Base-by-base conservation (phyloP, 108 stramenopile species). In the Skeletonema potamos region DNA sequence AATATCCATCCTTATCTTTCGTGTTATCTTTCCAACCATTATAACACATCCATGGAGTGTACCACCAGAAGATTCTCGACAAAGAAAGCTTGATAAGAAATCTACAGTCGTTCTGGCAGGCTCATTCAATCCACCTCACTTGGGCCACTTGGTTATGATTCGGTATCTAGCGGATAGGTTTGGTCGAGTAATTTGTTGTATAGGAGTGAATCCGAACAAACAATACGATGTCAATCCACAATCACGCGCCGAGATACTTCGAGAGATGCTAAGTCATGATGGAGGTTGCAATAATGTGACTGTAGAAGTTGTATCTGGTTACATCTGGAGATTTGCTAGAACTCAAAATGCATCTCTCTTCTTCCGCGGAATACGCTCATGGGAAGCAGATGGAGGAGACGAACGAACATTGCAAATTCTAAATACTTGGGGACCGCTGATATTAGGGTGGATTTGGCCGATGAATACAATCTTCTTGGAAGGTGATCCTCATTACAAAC, bases 41-140 rank as follows among this genome's bases (percentile, higher is more conserved):
- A 48, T 82, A 34, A 73, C 71, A 10, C 66, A 73, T 68, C 81
- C 81, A n/a, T 82, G 81, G 81, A n/a, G 18, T 1, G 1, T 63
- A 20, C 66, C 77, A 22, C 20, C 76, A 15, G 27, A 66, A 46
- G 46, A 69, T 36, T 63, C 72, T 15, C 61, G 44, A n/a, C 27
- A 41, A 18, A 54, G 58, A 22, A 74, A 82, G 67, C 60, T 39
- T 26, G 82, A 84, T 9, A 74, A 79, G 51, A 83, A 55, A 43
- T 36, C 28, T 8, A 58, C 70, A 10, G 91, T 95, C 26, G 73
- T 89, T 9, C 76, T 95, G 27, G 93, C 93, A 8, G 93, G 89
- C 9, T 89, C 88, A 30, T 95, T 86, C 76, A 92, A 95, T 86
- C 93, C 93, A 28, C 93, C 93, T 6, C 93, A 95, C 65, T 63